Evolutionary conservation across 352 stramenopile species (phyloP).

Genomic region (Pythium pyrilobum): DNA sequence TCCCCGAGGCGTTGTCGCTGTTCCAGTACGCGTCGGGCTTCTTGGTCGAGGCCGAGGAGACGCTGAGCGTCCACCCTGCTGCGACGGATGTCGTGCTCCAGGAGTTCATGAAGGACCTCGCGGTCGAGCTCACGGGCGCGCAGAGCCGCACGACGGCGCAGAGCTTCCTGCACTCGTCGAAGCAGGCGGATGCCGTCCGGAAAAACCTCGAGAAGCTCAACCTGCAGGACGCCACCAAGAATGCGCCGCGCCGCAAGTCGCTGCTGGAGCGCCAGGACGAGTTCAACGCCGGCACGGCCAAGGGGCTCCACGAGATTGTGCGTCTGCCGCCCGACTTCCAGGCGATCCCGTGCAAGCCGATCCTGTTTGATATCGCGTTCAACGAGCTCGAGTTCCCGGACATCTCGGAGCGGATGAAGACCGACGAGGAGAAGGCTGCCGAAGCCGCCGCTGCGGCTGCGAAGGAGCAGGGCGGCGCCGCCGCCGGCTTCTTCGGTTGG

Average conservation of each 20-base stretch:
- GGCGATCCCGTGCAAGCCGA: slow-evolving; percentile 64
- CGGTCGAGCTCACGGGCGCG: slow-evolving; percentile 55
- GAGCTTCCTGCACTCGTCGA: slow-evolving; percentile 61
- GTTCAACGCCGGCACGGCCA: slow-evolving; percentile 39
- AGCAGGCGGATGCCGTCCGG: slow-evolving; percentile 46
- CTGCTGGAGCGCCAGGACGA: slow-evolving; percentile 55
- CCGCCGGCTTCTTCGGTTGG: slow-evolving; percentile 67
- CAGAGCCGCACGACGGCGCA: slow-evolving; percentile 65
- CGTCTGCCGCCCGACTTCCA: slow-evolving; percentile 59
- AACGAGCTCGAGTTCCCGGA: slow-evolving; percentile 79
- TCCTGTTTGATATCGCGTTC: slow-evolving; percentile 81
- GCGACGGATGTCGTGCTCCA: slow-evolving; percentile 59
- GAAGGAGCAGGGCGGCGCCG: slow-evolving; percentile 25
- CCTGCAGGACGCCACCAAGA: slow-evolving; percentile 26
- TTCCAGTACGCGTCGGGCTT: slow-evolving; percentile 71
- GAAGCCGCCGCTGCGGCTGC: slow-evolving; percentile 32
- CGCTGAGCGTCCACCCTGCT: slow-evolving; percentile 43
- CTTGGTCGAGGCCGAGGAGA: slow-evolving; percentile 53
- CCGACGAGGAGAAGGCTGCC: slow-evolving; percentile 59
- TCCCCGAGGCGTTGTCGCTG: slow-evolving; percentile 57
- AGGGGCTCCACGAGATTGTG: slow-evolving; percentile 57
- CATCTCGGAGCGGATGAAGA: slow-evolving; percentile 71
- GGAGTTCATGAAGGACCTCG: slow-evolving; percentile 53
- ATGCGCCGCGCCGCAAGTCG: slow-evolving; percentile 23
- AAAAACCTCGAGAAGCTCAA: slow-evolving; percentile 63